Base-by-base conservation (phyloP, 768 basidiomycete genomes). In the Leccinum aurantiacum region DNA sequence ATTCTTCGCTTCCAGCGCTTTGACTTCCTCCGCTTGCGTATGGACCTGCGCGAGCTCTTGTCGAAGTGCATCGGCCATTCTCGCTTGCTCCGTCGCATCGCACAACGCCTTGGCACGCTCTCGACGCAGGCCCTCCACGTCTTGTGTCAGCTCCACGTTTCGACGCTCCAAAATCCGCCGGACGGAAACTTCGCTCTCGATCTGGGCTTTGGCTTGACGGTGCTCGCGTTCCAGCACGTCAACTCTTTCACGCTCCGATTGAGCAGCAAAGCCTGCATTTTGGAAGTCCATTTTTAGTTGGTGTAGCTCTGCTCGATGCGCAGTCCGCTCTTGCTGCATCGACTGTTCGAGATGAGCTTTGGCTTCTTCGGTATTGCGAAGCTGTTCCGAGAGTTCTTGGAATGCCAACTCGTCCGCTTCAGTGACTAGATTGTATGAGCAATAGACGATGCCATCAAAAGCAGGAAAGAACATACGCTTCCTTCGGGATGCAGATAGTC, bases 381-480 rank as follows among this genome's bases (percentile, higher is more conserved):
- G 81, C 63, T 90, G 87, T 59, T 88, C 82, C 7, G 84, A 76
- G 5, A 92, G 78, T 62, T 91, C 90, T 57, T 86, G 84, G 67
- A 89, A 88, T 22, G 85, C 86, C 61, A 86, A 82, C 57, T 90
- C 89, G 57, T 90, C 88, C n/a, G 83, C 85, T 69, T 90, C 89
- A 4, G 84, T 82, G 22, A 85, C 90, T 92, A 64, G 19, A 53
- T 14, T 53, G 38, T 29, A 27, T 70, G 31, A 72, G 37, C 31
- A 35, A 31, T 3, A 33, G 33, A 14, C 7, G 15, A 54, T 11
- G 6, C 46, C 14, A 55, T 53, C 49, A 24, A 25, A 25, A 46
- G 27, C 38, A 24, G 50, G 48, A 54, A 33, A 47, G 44, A 52
- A 82, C 89, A 67, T 75, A 93, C 91, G 82, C 55, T 90, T 84